phyloP scores from a whole-genome alignment of 2,329 filamentous ascomycete species.

The Eutypella sp. region DNA sequence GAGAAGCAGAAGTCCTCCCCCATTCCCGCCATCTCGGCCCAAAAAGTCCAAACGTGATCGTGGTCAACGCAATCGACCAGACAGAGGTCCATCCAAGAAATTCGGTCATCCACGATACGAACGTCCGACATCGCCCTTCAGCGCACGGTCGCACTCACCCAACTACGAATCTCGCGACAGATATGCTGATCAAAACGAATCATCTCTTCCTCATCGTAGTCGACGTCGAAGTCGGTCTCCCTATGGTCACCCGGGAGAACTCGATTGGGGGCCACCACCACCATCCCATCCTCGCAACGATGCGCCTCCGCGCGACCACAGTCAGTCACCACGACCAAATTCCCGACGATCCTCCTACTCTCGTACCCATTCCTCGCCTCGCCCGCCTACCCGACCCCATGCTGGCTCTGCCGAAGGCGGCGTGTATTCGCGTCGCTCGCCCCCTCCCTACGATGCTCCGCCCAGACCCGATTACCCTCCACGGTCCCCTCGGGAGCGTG shows the following conservation, averaged over 20 bases:
- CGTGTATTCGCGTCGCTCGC: slow-evolving; percentile 19
- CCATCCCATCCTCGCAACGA: slow-evolving; percentile 14
- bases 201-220: slow-evolving; percentile 15
- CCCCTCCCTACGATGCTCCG: slow-evolving; percentile 19
- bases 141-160: slow-evolving; percentile 23
- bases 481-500: slow-evolving; percentile 23
- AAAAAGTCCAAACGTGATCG: slow-evolving; percentile 39
- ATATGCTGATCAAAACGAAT: slow-evolving; percentile 19
- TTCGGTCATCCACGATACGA: slow-evolving; percentile 13
- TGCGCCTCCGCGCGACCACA: slow-evolving; percentile 19
- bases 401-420: slow-evolving; percentile 19
- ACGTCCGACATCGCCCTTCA: slow-evolving; percentile 16
- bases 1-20: slow-evolving; percentile 36
- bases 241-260: slow-evolving; percentile 12
- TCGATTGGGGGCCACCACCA: slow-evolving; percentile 14
- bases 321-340: slow-evolving; percentile 20
- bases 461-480: slow-evolving; percentile 19
- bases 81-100: slow-evolving; percentile 18
- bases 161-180: slow-evolving; percentile 17
- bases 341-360: slow-evolving; percentile 27
- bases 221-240: slow-evolving; percentile 23
- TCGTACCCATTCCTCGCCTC: slow-evolving; percentile 24
- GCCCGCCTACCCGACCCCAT: slow-evolving; percentile 15
- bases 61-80: slow-evolving; percentile 23
- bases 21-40: slow-evolving; percentile 30